phyloP scores from a whole-genome alignment of 805 yeast genomes.

The Barnettozyma sucrosica region DNA sequence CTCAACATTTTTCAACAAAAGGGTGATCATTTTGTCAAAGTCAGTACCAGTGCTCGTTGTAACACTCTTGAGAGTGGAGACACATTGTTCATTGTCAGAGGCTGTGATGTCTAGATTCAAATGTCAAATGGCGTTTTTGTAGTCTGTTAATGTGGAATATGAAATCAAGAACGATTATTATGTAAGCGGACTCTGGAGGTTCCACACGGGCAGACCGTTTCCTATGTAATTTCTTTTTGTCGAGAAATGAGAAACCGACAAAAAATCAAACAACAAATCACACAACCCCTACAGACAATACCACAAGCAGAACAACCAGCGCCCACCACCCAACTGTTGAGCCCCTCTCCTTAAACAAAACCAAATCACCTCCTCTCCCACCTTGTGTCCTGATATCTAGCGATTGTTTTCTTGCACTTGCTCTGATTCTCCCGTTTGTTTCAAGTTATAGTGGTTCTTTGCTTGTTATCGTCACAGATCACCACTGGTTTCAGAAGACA shows the following conservation, averaged over 20 bases:
- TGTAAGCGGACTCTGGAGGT: too few relatives aligned
- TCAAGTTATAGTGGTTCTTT: neutral
- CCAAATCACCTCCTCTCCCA: neutral
- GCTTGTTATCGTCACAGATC: neutral
- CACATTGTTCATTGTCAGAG: constrained; percentile 22
- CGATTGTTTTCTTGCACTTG: neutral
- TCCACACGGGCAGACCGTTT: too few relatives aligned
- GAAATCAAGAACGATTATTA: too few relatives aligned
- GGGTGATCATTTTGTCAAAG: constrained; percentile 11
- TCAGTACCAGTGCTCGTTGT: constrained; percentile 19
- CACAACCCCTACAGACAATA: neutral
- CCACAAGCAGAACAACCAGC: neutral
- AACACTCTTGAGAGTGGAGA: constrained; percentile 16
- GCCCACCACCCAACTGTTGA: neutral
- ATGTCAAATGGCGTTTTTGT: too few relatives aligned
- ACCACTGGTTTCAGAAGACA: neutral
- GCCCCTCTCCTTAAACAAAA: neutral
- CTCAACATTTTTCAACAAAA: constrained; percentile 18
- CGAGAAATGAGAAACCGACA: neutral
- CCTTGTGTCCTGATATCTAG: neutral
- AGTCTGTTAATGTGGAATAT: too few relatives aligned
- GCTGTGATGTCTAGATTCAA: constrained; percentile 9
- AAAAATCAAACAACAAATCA: constrained; percentile 1
- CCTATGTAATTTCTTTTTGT: constrained; percentile 1
- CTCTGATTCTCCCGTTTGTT: neutral